Base-by-base conservation (phyloP, 192 early-diverging fungal species). In the Lunasporangiospora selenospora region DNA sequence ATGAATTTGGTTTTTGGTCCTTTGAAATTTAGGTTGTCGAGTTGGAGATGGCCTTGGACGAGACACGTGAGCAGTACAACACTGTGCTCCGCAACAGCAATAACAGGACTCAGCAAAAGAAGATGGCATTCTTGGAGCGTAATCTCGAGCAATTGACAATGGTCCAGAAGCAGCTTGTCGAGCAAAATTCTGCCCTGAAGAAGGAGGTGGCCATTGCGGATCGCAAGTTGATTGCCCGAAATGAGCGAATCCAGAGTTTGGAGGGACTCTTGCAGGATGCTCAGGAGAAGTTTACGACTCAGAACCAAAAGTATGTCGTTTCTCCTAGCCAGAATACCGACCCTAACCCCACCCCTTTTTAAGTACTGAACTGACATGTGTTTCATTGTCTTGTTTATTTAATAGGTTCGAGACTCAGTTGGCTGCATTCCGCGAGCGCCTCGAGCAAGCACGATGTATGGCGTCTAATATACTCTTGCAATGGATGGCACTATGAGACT, bases 51-150 rank as follows among this genome's bases (percentile, higher is more conserved):
- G 90, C 92, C 6, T 82, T 99, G 52, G 98, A 99, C 65, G 98
- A 99, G 60, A 88, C 90, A 8, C 90, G 95, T n/a, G 93, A 94
- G 65, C 91, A 98, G 81, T 92, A 95, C 75, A 89, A 94, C 52
- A 89, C 84, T 58, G 92, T 98, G 21, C 83, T 91, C 47, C 88
- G 89, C 49, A 91, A 89, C 50, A 90, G 83, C 65, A 91, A 89
- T 79, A 92, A 88, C 65, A 85, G 90, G 45, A 88, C 88, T 37
- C 94, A 97, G 65, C 93, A 95, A 75, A 91, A 93, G 82, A 97
- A 97, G 81, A 96, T 98, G 93, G 91, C 91, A n/a, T 92, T 98
- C 76, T 80, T 99, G 48, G 96, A 99, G 69, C 91, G 95, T 76
- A 98, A 98, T 75, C 81, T 99, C 47, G 95, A 98, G 60, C 96